These are phyloP conservation scores for Chamaecrista fasciculata DNA, from an alignment of 306 rosid genomes.

Conservation along the genomic window DNA sequence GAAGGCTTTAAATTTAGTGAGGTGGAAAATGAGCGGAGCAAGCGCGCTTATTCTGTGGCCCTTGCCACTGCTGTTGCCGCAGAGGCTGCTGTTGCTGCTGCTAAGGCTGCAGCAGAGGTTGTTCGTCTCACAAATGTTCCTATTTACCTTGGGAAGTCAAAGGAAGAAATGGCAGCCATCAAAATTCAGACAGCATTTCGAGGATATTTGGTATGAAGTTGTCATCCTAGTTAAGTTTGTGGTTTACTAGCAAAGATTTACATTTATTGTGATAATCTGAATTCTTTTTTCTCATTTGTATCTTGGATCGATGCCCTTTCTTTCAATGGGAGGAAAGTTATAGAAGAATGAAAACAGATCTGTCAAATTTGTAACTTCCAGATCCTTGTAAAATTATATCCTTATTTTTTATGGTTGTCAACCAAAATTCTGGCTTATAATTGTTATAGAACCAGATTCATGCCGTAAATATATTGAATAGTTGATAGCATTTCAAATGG, in stretches of 20 bases:
- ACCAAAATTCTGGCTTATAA: background rate
- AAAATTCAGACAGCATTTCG: conserved; percentile 72
- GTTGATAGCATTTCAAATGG: conserved; percentile 5
- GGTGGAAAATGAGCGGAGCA: conserved; percentile 55
- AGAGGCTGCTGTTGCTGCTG: conserved; percentile 86
- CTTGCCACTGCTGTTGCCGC: conserved; percentile 81
- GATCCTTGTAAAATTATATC: background rate
- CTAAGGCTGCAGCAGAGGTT: conserved; percentile 71
- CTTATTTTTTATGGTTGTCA: background rate
- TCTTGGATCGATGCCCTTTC: background rate
- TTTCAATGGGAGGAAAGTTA: background rate
- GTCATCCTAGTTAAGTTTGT: background rate
- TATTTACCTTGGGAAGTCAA: conserved; percentile 34
- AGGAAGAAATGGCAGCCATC: conserved; percentile 63
- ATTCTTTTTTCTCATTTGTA: background rate
- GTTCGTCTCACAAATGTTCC: conserved; percentile 42
- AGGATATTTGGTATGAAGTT: conserved; percentile 62
- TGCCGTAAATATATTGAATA: background rate
- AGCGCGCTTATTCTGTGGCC: conserved; percentile 73
- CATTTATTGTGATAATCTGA: background rate
- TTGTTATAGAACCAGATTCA: background rate
- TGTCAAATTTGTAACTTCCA: background rate
- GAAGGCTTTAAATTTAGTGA: conserved; percentile 35
- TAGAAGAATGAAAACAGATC: background rate
- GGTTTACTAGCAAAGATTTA: background rate